Evolutionary conservation across 768 basidiomycete species (phyloP).

Genomic region (Mycena amicta): DNA sequence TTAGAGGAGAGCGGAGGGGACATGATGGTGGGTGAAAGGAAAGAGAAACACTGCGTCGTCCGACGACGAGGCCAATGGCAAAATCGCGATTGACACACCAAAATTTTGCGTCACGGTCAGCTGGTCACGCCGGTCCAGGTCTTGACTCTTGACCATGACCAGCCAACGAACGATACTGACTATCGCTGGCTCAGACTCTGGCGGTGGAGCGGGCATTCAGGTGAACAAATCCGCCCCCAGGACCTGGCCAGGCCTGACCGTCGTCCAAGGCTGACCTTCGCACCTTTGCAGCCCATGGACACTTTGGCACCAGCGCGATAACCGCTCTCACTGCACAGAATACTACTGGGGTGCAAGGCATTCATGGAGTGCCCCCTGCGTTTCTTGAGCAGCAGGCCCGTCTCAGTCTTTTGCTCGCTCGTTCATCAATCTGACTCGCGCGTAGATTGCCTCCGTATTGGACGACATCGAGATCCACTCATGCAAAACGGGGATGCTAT

Average conservation of each 20-base stretch:
- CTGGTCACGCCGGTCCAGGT: neutral
- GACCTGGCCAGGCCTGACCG: neutral
- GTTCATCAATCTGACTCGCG: neutral
- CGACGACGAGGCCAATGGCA: neutral
- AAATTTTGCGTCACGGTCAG: neutral
- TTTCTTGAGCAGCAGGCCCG: slow-evolving; percentile 78
- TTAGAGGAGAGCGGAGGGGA: slow-evolving; percentile 52
- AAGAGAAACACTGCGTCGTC: neutral
- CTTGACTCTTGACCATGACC: too few relatives aligned
- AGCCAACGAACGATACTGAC: slow-evolving; percentile 52
- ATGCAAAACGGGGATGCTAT: slow-evolving; percentile 92
- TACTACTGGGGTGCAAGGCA: slow-evolving; percentile 77
- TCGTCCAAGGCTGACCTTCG: slow-evolving; percentile 76
- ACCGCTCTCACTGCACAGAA: slow-evolving; percentile 92
- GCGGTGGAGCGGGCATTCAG: slow-evolving; percentile 91
- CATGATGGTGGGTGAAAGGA: slow-evolving; percentile 28
- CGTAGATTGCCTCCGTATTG: slow-evolving; percentile 69
- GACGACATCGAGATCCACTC: slow-evolving; percentile 70
- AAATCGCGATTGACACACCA: neutral
- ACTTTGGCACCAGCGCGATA: slow-evolving; percentile 80
- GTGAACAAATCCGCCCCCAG: slow-evolving; percentile 37
- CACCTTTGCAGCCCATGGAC: slow-evolving; percentile 75
- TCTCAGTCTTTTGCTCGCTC: slow-evolving; percentile 7
- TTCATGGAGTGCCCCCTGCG: slow-evolving; percentile 65
- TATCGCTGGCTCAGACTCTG: slow-evolving; percentile 80